Percentiles rank a stretch among this genome's conserved stretches.
phyloP scores from a whole-genome alignment of 306 rosid genomes.

The Mimosa pudica region DNA sequence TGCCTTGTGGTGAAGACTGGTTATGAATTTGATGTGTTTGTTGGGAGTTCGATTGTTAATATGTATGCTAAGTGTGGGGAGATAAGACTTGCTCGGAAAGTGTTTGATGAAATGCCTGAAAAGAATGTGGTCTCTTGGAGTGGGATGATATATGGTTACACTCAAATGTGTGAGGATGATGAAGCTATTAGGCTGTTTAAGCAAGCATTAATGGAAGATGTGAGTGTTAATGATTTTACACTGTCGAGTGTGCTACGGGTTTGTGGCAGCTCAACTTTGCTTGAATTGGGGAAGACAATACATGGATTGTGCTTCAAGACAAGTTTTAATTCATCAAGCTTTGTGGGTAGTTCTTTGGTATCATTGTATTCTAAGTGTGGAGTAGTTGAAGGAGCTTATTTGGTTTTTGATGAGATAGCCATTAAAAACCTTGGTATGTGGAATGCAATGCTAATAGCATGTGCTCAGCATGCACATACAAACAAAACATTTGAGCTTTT shows the following conservation, averaged over 20 bases:
- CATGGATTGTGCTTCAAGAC: conserved; percentile 80
- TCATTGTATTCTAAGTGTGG: conserved; percentile 79
- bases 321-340: conserved; percentile 65
- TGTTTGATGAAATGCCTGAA: conserved; percentile 77
- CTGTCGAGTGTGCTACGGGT: conserved; percentile 78
- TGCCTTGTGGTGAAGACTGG: conserved; percentile 61
- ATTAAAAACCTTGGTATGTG: conserved; percentile 80
- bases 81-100: conserved; percentile 45
- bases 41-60: conserved; percentile 71
- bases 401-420: conserved; percentile 60
- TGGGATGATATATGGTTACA: conserved; percentile 79
- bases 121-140: conserved; percentile 85
- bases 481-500: conserved; percentile 58
- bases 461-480: conserved; percentile 83
- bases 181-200: conserved; percentile 69
- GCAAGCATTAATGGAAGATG: conserved; percentile 44
- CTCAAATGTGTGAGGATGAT: conserved; percentile 63
- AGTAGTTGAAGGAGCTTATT: conserved; percentile 68
- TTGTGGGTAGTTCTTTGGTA: conserved; percentile 80
- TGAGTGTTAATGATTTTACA: conserved; percentile 78
- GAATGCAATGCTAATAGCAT: conserved; percentile 84
- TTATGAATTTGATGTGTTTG: conserved; percentile 58
- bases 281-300: conserved; percentile 74
- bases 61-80: conserved; percentile 70
- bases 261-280: conserved; percentile 62